These are phyloP conservation scores for Metschnikowia colocasiae DNA, from an alignment of 805 yeast species.

Conservation along the genomic window DNA sequence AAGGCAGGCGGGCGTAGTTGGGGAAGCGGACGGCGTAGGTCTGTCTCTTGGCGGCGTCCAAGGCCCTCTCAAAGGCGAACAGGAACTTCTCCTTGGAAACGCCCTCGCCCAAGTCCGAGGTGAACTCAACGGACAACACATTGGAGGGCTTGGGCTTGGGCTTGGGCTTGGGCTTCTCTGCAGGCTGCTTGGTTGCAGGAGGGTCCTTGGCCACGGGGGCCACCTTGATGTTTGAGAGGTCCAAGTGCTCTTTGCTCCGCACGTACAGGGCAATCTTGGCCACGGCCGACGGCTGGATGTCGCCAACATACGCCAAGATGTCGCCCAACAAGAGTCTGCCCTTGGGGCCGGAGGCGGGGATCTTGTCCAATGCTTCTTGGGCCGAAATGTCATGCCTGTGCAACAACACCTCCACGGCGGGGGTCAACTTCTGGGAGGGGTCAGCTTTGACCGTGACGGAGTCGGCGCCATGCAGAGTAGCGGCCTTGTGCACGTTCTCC, in stretches of 20 bases:
- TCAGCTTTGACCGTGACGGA: constrained; percentile 47
- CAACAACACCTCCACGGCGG: constrained; percentile 72
- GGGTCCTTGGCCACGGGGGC: constrained; percentile 25
- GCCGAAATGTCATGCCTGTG: constrained; percentile 57
- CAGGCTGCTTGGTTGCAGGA: constrained; percentile 10
- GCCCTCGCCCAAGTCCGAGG: constrained; percentile 26
- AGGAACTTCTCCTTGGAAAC: constrained; percentile 26
- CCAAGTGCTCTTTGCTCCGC: constrained; percentile 57
- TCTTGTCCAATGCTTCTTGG: constrained; percentile 67
- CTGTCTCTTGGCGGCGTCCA: constrained; percentile 27
- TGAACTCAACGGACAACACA: constrained; percentile 24
- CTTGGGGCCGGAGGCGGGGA: constrained; percentile 82
- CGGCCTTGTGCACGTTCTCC: constrained; percentile 3
- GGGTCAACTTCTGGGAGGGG: constrained; percentile 63
- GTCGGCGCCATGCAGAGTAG: background rate
- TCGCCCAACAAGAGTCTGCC: constrained; percentile 91
- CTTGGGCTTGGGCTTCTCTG: no score
- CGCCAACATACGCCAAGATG: constrained; percentile 78
- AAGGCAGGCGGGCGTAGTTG: constrained; percentile 32
- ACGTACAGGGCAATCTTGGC: constrained; percentile 53
- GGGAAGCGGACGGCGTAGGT: constrained; percentile 37
- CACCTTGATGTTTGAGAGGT: constrained; percentile 62
- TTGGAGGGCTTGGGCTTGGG: constrained; percentile 31
- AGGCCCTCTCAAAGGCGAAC: constrained; percentile 29
- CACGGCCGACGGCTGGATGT: constrained; percentile 56